phyloP scores from a whole-genome alignment of 2,329 filamentous ascomycete species.

The Calonectria pauciramosa region DNA sequence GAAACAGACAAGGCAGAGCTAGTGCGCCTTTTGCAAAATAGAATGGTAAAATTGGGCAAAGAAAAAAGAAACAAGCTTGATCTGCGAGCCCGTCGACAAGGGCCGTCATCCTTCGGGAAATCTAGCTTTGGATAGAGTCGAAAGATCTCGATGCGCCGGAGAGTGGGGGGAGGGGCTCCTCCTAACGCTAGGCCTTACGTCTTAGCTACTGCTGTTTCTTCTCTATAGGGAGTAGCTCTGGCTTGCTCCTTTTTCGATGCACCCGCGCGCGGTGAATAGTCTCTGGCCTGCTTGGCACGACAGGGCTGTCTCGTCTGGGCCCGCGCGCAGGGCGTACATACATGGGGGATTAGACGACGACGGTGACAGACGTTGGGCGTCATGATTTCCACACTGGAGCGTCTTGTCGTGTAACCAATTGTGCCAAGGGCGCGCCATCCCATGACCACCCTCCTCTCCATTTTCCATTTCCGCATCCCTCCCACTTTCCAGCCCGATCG shows the following conservation, averaged over 20 bases:
- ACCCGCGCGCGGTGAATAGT: neutral
- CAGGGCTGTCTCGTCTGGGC: neutral
- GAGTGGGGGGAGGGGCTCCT: constrained; percentile 10
- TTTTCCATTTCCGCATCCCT: neutral
- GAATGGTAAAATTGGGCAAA: neutral
- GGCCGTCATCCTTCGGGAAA: neutral
- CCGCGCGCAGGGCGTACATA: neutral
- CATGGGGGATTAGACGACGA: neutral
- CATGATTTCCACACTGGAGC: neutral
- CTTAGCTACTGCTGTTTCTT: neutral
- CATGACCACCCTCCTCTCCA: neutral
- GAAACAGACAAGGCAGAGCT: no score
- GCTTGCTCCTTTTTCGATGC: neutral
- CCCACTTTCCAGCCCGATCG: neutral
- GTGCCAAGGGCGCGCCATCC: constrained; percentile 7
- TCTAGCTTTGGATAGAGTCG: neutral
- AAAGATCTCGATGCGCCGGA: constrained; percentile 3
- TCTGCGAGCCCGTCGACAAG: neutral
- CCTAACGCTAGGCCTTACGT: neutral
- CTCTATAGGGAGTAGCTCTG: neutral
- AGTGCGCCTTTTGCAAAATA: neutral
- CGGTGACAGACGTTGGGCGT: neutral
- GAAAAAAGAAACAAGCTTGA: neutral
- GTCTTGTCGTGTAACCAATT: neutral
- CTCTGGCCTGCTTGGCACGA: neutral